Conservation (phyloP, 139 green algal genomes). For the Parachlorella kessleri region DNA sequence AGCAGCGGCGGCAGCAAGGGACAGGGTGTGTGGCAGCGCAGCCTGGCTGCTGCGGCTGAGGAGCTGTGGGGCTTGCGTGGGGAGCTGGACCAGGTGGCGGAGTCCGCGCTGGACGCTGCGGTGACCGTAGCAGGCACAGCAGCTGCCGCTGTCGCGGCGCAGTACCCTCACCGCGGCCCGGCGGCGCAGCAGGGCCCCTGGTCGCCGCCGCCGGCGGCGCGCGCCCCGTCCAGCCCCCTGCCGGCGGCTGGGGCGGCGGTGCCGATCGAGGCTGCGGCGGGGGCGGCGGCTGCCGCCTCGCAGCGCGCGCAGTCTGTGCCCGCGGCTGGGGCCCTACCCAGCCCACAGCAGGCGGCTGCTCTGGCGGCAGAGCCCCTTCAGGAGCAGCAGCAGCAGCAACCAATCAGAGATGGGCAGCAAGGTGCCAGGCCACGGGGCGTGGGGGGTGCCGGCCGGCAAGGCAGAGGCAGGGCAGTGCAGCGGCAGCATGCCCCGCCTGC, state of each 20-base stretch:
- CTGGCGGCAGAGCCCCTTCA: not conserved
- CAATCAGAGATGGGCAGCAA: not conserved
- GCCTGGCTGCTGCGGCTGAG: not conserved
- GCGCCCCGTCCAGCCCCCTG: too few relatives aligned
- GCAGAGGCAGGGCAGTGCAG: too few relatives aligned
- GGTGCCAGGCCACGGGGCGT: too few relatives aligned
- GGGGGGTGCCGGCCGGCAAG: too few relatives aligned
- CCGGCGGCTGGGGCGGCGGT: too few relatives aligned
- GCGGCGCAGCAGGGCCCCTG: too few relatives aligned
- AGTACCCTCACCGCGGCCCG: conserved; percentile 28
- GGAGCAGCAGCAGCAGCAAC: conserved; percentile 1
- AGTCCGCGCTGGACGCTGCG: conserved; percentile 27
- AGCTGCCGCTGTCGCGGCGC: conserved; percentile 11
- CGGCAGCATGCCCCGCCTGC: too few relatives aligned
- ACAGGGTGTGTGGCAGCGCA: not conserved
- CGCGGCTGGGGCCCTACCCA: not conserved
- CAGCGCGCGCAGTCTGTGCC: not conserved
- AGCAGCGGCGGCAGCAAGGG: conserved; percentile 4
- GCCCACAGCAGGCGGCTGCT: not conserved
- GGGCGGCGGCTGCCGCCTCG: too few relatives aligned
- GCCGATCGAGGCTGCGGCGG: too few relatives aligned
- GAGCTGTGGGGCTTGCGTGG: not conserved
- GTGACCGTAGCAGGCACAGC: conserved; percentile 1
- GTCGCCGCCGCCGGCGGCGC: too few relatives aligned
- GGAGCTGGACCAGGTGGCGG: conserved; percentile 15